Conservation (phyloP, 345 rosid species). For the Sisymbrium irio region DNA sequence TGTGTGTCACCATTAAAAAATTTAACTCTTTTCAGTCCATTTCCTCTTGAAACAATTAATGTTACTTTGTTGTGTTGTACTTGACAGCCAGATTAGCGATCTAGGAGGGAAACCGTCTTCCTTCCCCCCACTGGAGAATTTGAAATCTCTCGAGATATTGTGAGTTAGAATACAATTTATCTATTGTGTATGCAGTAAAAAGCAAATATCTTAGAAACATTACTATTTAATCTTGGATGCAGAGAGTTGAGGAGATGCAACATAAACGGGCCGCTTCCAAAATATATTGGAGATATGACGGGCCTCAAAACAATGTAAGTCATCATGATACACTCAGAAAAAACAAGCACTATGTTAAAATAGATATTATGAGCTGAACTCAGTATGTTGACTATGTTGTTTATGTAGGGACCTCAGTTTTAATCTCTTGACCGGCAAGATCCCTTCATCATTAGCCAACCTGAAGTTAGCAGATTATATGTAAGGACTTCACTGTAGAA, state of each 20-base stretch:
- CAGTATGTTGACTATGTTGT: not conserved
- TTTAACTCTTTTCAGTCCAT: not conserved
- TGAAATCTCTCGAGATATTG: conserved; percentile 53
- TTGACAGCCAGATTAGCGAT: conserved; percentile 61
- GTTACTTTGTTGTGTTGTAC: not conserved
- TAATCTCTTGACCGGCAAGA: not conserved
- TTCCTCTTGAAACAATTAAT: not conserved
- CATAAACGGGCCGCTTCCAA: not conserved
- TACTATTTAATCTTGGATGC: not conserved
- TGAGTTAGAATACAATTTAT: conserved; percentile 39
- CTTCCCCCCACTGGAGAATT: conserved; percentile 45
- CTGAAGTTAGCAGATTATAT: not conserved
- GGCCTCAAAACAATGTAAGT: not conserved
- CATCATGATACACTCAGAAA: not conserved
- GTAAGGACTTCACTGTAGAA: not conserved
- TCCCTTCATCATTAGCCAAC: not conserved
- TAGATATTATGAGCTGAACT: not conserved
- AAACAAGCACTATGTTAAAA: not conserved
- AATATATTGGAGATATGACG: not conserved
- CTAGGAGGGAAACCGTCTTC: conserved; percentile 44
- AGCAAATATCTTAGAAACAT: not conserved
- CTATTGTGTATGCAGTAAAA: not conserved
- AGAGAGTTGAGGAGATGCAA: conserved; percentile 2
- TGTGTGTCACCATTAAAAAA: conserved; percentile 40
- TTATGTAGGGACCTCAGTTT: not conserved